Conservation (phyloP, 2,329 filamentous ascomycete species). For the Acarospora socialis region DNA sequence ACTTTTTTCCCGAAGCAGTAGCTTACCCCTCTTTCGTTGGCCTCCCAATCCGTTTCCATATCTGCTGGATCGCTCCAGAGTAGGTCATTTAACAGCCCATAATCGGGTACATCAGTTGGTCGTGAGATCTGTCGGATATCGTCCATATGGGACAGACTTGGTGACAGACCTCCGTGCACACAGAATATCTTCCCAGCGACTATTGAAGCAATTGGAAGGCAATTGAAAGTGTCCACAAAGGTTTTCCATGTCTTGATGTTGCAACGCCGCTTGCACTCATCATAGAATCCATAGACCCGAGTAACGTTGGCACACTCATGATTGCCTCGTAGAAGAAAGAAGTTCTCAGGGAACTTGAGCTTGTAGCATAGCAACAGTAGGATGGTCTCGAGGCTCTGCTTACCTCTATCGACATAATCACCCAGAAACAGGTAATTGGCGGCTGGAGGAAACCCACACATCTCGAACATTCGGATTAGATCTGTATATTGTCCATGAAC, state of each 20-base stretch:
- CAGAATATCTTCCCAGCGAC: conserved; percentile 99
- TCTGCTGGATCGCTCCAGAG: conserved; percentile 97
- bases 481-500: conserved; percentile 96
- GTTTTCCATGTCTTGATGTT: conserved; percentile 99
- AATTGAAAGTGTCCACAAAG: conserved; percentile 99
- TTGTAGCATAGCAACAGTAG: conserved; percentile 95
- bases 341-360: conserved; percentile 99
- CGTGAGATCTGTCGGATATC: conserved; percentile 93
- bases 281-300: conserved; percentile 98
- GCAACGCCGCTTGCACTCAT: conserved; percentile 97
- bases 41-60: conserved; percentile 96
- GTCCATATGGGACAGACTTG: conserved; percentile 97
- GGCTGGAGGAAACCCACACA: conserved; percentile 89
- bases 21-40: conserved; percentile 90
- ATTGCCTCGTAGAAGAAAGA: conserved; percentile 96
- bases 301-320: conserved; percentile 99
- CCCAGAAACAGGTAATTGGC: conserved; percentile 98
- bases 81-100: conserved; percentile 85
- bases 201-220: conserved; percentile 91
- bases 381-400: conserved; percentile 98
- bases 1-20: conserved; percentile 99
- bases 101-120: conserved; percentile 93
- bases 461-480: conserved; percentile 91
- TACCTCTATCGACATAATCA: conserved; percentile 97
- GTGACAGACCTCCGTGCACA: conserved; percentile 96